phyloP scores from a whole-genome alignment of 139 green algal genomes.

The Chlorella sp. region DNA sequence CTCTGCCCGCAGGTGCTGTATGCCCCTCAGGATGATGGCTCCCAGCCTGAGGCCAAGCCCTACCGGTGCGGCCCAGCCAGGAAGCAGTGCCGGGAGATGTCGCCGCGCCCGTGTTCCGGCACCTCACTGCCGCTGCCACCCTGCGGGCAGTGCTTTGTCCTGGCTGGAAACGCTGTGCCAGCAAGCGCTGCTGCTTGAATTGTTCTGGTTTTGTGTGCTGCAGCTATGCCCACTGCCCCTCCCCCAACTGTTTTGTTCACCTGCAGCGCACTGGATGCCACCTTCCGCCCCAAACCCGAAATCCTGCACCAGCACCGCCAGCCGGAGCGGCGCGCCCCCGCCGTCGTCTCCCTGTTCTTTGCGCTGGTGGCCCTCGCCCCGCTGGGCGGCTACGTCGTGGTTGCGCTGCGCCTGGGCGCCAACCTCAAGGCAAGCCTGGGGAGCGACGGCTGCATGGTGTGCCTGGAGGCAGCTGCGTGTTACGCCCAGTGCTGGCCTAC shows the following conservation, averaged over 20 bases:
- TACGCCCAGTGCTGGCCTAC: no score
- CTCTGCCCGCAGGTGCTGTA: constrained; percentile 3
- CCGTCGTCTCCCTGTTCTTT: constrained; percentile 15
- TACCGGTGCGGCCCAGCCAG: no score
- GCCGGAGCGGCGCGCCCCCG: constrained; percentile 25
- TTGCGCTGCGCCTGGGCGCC: neutral
- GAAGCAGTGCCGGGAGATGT: no score
- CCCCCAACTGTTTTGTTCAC: neutral
- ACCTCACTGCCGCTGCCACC: no score
- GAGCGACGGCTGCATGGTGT: neutral
- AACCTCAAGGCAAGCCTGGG: constrained; percentile 27
- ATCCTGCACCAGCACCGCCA: constrained; percentile 27
- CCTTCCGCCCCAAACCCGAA: constrained; percentile 12
- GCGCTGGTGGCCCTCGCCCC: neutral
- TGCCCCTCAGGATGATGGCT: constrained; percentile 23
- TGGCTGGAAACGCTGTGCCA: no score
- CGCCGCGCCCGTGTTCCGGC: no score
- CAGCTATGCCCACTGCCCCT: neutral
- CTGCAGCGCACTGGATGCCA: neutral
- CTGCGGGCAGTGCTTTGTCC: no score
- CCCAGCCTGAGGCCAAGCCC: constrained; percentile 6
- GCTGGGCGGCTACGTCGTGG: neutral
- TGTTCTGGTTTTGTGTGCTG: no score
- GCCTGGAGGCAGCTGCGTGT: no score
- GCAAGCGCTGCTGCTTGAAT: no score